Evolutionary conservation across 2,329 filamentous ascomycete genomes (phyloP), one percentile per base, ranked within the genome.

Genomic region (Claviceps monticola): DNA sequence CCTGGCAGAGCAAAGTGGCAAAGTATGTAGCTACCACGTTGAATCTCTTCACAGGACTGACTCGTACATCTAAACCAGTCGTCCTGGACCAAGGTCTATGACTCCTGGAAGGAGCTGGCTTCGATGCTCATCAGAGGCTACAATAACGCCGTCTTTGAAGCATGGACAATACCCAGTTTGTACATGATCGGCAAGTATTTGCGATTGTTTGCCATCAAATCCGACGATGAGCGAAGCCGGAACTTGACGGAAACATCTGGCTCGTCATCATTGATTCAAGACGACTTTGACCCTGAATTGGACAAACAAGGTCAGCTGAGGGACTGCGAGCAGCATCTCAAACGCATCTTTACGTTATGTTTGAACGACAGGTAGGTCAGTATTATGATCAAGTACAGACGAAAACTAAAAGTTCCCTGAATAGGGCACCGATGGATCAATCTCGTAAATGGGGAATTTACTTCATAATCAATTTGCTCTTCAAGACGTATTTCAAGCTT

Each of bases 371-470:
- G 89, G 88, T 94, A 74, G 88, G 88, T 94, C 73, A 8, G 37
- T 17, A 39, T 41, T 21, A 49, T 11, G 5, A 17, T 41, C 3
- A 34, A 34, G 3, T 16, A 11, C 34, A 7, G 2, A 38, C 7
- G 46, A 48, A 42, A 21, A 38, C 37, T 55, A 16, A 49, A 45
- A 50, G 23, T 16, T 7, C 13, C 19, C 3, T 17, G 29, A 29
- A 52, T 61, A 91, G 88, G 67, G 86, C 86, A 55, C 82, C 86
- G 14, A 73, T 96, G 45, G 82, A 89, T 62, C 86, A 95, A 61
- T 96, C 91, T 8, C 82, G 93, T 51, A 98, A 97, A 78, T 98
- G 93, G 93, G 94, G 88, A 6, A 86, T 95, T 47, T 98, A 98
- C 71, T 90, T 89, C 66, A 84, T 91, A 57, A 88, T 90, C 62